phyloP scores from a whole-genome alignment of 2,329 filamentous ascomycete species.

The Curvularia verruculosa region DNA sequence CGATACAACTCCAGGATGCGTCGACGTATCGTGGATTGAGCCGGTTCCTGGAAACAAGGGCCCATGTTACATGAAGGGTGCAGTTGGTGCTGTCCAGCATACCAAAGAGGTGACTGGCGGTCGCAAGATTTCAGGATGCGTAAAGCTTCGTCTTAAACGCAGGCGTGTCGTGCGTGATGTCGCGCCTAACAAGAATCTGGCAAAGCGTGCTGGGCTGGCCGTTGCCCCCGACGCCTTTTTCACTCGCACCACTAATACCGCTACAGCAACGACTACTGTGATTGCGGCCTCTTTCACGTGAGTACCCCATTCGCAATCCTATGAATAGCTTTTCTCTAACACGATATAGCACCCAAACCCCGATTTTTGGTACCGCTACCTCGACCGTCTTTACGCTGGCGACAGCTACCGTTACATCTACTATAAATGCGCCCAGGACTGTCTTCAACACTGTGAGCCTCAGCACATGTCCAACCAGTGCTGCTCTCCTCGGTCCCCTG shows the following conservation, averaged over 20 bases:
- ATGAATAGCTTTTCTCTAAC: background rate
- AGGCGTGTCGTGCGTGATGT: slow-evolving; percentile 17
- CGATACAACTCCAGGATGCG: slow-evolving; percentile 26
- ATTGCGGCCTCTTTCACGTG: background rate
- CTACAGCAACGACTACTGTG: background rate
- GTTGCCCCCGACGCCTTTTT: slow-evolving; percentile 8
- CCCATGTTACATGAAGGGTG: slow-evolving; percentile 36
- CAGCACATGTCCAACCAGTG: background rate
- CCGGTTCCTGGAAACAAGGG: slow-evolving; percentile 15
- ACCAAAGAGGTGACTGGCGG: slow-evolving; percentile 30
- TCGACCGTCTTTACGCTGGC: background rate
- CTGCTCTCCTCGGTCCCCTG: background rate
- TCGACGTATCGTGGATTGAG: slow-evolving; percentile 26
- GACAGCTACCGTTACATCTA: background rate
- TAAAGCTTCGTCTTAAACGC: slow-evolving; percentile 15
- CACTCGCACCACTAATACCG: background rate
- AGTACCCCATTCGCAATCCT: background rate
- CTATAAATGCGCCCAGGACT: background rate
- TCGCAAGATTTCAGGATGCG: slow-evolving; percentile 19
- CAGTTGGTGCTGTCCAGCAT: slow-evolving; percentile 7
- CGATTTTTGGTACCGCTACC: slow-evolving; percentile 1
- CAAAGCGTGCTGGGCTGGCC: slow-evolving; percentile 1
- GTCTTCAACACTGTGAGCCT: slow-evolving; percentile 1
- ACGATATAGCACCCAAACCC: slow-evolving; percentile 5
- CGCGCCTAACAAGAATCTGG: background rate